Percentiles rank a stretch among this genome's conserved stretches.
Conservation (phyloP, 306 rosid genomes). For the Lathyrus oleraceus region DNA sequence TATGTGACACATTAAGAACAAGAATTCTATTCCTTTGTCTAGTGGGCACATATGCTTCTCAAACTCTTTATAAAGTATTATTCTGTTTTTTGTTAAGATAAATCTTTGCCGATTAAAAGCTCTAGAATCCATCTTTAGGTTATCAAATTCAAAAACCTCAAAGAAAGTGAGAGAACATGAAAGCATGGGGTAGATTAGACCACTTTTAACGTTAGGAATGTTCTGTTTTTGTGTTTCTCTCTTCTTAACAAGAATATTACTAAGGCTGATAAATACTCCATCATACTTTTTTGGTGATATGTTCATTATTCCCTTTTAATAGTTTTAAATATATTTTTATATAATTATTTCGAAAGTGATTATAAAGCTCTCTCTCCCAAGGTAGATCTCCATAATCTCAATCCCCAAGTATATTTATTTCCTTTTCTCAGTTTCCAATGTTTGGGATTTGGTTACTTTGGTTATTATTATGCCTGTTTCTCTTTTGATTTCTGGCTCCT, state of each 20-base stretch:
- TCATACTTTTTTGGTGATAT: too few species aligned
- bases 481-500: slow-evolving; percentile 51
- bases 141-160: slow-evolving; percentile 11
- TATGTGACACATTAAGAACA: too few species aligned
- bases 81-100: background rate
- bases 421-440: slow-evolving; percentile 78
- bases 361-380: slow-evolving; percentile 61
- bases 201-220: slow-evolving; percentile 79
- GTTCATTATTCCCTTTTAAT: too few species aligned
- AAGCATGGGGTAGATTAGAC: slow-evolving; percentile 54
- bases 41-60: background rate
- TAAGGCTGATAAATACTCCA: background rate
- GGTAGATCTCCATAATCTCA: slow-evolving; percentile 55
- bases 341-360: slow-evolving; percentile 69
- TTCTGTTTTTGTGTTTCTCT: slow-evolving; percentile 44
- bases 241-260: background rate
- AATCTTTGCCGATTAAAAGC: slow-evolving; percentile 17
- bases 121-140: slow-evolving; percentile 18
- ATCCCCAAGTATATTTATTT: slow-evolving; percentile 59
- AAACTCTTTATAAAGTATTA: background rate
- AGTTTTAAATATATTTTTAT: too few species aligned
- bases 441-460: slow-evolving; percentile 60
- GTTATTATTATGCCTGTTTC: slow-evolving; percentile 29
- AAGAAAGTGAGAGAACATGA: slow-evolving; percentile 39
- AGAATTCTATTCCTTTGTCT: background rate